Evolutionary conservation across 371 early-diverging fungal species (phyloP).

Genomic region (Syncephalis fuscata): DNA sequence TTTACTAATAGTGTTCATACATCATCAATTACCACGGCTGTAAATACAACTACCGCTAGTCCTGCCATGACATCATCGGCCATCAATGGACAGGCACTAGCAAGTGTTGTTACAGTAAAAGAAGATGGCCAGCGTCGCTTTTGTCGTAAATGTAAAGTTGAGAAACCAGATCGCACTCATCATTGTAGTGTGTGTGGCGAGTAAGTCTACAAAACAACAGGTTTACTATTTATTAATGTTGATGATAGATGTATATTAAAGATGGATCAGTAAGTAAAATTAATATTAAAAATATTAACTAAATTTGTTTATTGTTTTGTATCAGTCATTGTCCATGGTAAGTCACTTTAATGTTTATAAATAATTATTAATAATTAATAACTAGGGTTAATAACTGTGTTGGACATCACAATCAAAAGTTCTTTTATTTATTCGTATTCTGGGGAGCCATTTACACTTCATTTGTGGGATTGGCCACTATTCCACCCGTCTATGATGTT

Average conservation of each 20-base stretch:
- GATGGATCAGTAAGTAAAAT: slow-evolving; percentile 19
- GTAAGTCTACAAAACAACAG: neutral
- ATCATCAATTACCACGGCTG: no score
- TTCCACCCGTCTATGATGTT: slow-evolving; percentile 11
- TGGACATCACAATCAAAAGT: slow-evolving; percentile 19
- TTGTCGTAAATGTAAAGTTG: slow-evolving; percentile 19
- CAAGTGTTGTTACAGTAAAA: slow-evolving; percentile 13
- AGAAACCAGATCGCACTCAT: slow-evolving; percentile 20
- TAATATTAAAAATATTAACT: neutral
- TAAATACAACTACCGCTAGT: no score
- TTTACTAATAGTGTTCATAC: no score
- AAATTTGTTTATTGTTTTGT: neutral
- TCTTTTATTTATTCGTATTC: slow-evolving; percentile 16
- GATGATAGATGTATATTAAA: slow-evolving; percentile 15
- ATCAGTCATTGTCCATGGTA: slow-evolving; percentile 19
- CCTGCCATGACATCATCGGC: no score
- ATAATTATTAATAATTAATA: neutral
- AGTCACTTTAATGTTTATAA: neutral
- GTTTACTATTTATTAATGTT: neutral
- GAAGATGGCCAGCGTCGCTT: slow-evolving; percentile 17
- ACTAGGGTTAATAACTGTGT: slow-evolving; percentile 18
- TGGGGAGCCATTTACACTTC: slow-evolving; percentile 16
- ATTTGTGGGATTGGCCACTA: slow-evolving; percentile 10
- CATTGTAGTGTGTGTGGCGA: slow-evolving; percentile 13
- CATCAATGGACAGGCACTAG: no score